A percentile compares a stretch with the other conserved stretches of the same genome.
Evolutionary conservation across 2,329 filamentous ascomycete species (phyloP).

Genomic region (Ascochyta fabae): DNA sequence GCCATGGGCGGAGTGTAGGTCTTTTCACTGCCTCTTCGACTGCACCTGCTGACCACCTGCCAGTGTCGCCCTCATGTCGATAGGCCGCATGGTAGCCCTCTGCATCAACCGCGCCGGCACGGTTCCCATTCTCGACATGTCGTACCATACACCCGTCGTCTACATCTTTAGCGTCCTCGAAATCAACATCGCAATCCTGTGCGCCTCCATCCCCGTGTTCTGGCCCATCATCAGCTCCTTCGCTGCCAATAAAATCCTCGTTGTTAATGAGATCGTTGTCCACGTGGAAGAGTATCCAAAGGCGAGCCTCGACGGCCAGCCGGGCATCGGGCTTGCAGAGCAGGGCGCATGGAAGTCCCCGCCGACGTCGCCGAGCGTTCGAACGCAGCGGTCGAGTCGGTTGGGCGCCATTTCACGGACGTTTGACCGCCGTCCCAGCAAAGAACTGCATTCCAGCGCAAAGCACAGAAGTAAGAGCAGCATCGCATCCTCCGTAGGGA

Average conservation of each 20-base stretch:
- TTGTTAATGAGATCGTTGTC: conserved; percentile 49
- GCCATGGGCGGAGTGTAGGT: conserved; percentile 45
- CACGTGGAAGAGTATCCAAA: conserved; percentile 34
- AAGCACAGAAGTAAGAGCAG: conserved; percentile 20
- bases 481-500: background rate
- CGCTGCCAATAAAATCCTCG: conserved; percentile 45
- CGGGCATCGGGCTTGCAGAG: conserved; percentile 27
- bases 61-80: conserved; percentile 39
- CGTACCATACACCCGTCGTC: conserved; percentile 38
- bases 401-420: conserved; percentile 12
- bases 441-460: conserved; percentile 9
- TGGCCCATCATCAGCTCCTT: conserved; percentile 45
- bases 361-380: conserved; percentile 1
- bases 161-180: conserved; percentile 48
- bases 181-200: conserved; percentile 48
- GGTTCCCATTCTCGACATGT: conserved; percentile 39
- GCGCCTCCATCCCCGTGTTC: conserved; percentile 48
- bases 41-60: conserved; percentile 8
- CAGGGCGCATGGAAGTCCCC: conserved; percentile 18
- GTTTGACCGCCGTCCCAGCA: conserved; percentile 16
- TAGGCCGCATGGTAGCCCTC: conserved; percentile 40
- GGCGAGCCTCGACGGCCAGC: conserved; percentile 21
- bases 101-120: conserved; percentile 40
- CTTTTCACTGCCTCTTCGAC: background rate
- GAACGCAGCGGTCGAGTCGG: conserved; percentile 21